phyloP scores from a whole-genome alignment of 345 rosid species.

The Anacardium occidentale region DNA sequence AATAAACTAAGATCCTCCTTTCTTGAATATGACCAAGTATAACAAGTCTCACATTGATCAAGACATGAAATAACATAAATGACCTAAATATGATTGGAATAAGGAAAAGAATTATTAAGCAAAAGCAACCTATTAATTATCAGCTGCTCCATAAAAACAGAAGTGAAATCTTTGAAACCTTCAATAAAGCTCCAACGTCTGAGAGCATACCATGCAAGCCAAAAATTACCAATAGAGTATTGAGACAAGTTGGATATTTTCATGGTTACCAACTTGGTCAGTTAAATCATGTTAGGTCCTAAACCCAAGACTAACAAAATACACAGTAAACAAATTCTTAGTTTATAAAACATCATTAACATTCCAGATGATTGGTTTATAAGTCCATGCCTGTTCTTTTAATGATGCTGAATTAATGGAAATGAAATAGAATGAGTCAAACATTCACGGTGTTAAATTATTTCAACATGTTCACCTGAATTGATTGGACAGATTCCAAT shows the following conservation, averaged over 20 bases:
- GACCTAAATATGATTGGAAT: not conserved
- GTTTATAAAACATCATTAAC: not conserved
- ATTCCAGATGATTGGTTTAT: not conserved
- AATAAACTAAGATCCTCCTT: not conserved
- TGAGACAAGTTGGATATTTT: slow-evolving; percentile 12
- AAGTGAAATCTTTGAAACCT: not conserved
- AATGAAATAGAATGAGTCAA: not conserved
- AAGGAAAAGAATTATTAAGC: not conserved
- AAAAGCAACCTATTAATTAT: too few species aligned
- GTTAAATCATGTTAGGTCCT: not conserved
- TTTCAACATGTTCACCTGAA: slow-evolving; percentile 14
- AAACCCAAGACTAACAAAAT: not conserved
- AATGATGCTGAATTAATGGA: not conserved
- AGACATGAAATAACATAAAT: not conserved
- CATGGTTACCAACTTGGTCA: not conserved
- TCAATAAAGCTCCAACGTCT: not conserved
- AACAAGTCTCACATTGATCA: not conserved
- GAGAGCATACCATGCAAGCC: not conserved
- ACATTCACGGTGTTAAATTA: not conserved
- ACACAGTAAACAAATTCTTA: too few species aligned
- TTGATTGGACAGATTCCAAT: slow-evolving; percentile 1
- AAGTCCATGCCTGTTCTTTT: not conserved
- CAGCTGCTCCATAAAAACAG: too few species aligned
- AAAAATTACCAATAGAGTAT: slow-evolving; percentile 4
- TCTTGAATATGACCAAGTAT: not conserved